Evolutionary conservation across 768 basidiomycete species (phyloP).

Genomic region (Podaxis mareebaensis): DNA sequence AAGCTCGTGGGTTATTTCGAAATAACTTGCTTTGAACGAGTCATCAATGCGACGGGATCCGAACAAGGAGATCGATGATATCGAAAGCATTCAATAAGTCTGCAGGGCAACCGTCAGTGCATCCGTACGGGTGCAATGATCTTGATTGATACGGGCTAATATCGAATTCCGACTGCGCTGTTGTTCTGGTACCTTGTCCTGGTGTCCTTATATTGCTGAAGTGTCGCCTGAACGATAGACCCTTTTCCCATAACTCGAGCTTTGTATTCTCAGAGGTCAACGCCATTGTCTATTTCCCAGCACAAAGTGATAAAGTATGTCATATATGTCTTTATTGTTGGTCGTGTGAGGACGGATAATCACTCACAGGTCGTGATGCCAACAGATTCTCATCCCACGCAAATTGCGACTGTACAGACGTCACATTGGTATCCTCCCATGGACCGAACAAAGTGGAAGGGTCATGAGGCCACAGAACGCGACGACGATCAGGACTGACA

Average conservation of each 20-base stretch:
- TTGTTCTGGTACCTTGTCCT: background rate
- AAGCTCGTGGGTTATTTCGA: background rate
- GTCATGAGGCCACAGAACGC: background rate
- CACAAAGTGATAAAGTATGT: background rate
- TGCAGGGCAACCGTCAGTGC: background rate
- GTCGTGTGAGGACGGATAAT: background rate
- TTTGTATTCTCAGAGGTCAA: background rate
- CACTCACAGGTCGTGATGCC: background rate
- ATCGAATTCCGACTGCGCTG: background rate
- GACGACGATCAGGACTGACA: background rate
- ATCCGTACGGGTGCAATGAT: background rate
- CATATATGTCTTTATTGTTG: background rate
- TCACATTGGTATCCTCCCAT: background rate
- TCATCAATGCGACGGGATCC: background rate
- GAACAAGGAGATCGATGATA: background rate
- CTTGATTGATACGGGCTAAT: background rate
- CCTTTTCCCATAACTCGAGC: background rate
- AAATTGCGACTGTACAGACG: background rate
- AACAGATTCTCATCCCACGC: background rate
- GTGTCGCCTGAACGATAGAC: background rate
- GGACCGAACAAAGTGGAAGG: background rate
- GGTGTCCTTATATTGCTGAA: background rate
- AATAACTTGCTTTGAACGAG: background rate
- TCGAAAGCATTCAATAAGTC: background rate
- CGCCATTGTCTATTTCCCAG: background rate